Percentiles rank a stretch among this genome's conserved stretches.
Conservation (phyloP, 2,329 filamentous ascomycete genomes). For the Cryphonectria japonica region DNA sequence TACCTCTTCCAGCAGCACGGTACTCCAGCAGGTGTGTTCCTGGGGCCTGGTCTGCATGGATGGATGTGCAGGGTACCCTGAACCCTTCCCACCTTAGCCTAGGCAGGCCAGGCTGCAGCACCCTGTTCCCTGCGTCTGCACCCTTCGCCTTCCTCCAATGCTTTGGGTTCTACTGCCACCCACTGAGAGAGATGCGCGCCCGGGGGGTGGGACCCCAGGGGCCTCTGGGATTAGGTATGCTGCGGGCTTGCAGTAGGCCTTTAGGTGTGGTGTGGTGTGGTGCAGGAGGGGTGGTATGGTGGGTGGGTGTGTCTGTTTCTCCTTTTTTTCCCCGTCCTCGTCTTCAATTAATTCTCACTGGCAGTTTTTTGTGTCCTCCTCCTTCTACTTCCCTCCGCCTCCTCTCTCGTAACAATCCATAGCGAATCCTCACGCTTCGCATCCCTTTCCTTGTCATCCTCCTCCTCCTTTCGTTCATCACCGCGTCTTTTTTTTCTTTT, state of each 20-base stretch:
- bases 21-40: not conserved
- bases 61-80: not conserved
- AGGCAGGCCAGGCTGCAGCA: slow-evolving; percentile 4
- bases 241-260: slow-evolving; percentile 8
- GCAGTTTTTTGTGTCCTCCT: not conserved
- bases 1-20: not conserved
- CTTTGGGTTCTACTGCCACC: slow-evolving; percentile 6
- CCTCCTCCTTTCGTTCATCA: slow-evolving; percentile 24
- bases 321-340: slow-evolving; percentile 22
- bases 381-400: slow-evolving; percentile 3
- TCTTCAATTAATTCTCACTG: not conserved
- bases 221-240: not conserved
- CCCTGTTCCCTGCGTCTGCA: slow-evolving; percentile 14
- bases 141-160: slow-evolving; percentile 14
- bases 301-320: slow-evolving; percentile 17
- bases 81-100: not conserved
- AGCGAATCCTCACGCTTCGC: slow-evolving; percentile 16
- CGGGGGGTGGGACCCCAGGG: not conserved
- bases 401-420: slow-evolving; percentile 18
- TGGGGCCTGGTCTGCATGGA: not conserved
- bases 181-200: not conserved
- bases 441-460: slow-evolving; percentile 19
- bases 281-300: slow-evolving; percentile 1
- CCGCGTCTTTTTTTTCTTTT: slow-evolving; percentile 16
- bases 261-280: not conserved